phyloP scores from a whole-genome alignment of 2,329 filamentous ascomycete genomes.

The Hypocreales sp. region DNA sequence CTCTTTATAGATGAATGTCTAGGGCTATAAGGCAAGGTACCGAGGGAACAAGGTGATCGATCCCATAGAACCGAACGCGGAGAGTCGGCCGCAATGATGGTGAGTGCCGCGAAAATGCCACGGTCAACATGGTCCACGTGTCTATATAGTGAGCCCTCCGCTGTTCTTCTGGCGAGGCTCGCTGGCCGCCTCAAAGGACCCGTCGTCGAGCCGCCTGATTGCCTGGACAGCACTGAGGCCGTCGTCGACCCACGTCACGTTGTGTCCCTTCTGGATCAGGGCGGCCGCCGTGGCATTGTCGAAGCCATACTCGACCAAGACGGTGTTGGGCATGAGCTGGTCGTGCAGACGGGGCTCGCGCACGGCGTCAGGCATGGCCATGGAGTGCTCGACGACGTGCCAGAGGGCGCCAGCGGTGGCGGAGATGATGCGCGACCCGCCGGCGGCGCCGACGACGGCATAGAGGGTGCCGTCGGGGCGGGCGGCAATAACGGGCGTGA shows the following conservation, averaged over 20 bases:
- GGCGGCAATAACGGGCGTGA: slow-evolving; percentile 63
- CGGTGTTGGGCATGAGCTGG: slow-evolving; percentile 59
- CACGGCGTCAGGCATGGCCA: slow-evolving; percentile 47
- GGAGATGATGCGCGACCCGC: slow-evolving; percentile 73
- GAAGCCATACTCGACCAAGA: slow-evolving; percentile 54
- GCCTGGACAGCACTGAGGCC: slow-evolving; percentile 57
- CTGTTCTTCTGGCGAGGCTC: slow-evolving; percentile 63
- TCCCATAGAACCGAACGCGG: too few species aligned
- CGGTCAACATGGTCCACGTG: too few species aligned
- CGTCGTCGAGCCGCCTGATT: slow-evolving; percentile 42
- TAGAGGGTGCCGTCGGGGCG: slow-evolving; percentile 47
- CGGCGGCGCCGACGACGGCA: slow-evolving; percentile 59
- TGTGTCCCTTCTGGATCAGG: slow-evolving; percentile 51
- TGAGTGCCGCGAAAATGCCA: too few species aligned
- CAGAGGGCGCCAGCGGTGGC: slow-evolving; percentile 60
- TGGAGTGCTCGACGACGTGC: slow-evolving; percentile 50
- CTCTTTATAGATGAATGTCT: too few species aligned
- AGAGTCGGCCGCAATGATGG: too few species aligned
- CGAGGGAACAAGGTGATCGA: too few species aligned
- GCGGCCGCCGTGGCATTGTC: slow-evolving; percentile 47
- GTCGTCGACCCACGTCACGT: slow-evolving; percentile 51
- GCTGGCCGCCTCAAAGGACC: slow-evolving; percentile 60
- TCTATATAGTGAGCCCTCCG: slow-evolving; percentile 38
- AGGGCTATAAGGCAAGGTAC: too few species aligned
- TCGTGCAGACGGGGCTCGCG: slow-evolving; percentile 59